Base-by-base conservation (phyloP, 192 early-diverging fungal species). In the Coemansia sp. region DNA sequence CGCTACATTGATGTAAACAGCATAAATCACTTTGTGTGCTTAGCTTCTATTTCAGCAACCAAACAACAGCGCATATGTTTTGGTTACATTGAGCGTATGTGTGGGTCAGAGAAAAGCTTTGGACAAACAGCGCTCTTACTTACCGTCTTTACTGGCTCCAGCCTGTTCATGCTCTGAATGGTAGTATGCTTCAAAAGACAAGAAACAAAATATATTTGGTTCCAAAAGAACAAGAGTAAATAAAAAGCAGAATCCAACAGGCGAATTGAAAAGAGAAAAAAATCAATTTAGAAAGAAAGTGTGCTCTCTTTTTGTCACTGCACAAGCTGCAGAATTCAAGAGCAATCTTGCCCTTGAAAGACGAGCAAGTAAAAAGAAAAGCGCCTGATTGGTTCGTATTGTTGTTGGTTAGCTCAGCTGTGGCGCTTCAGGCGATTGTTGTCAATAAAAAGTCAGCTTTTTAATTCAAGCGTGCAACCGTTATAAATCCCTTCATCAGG, bases 401-500 rank as follows among this genome's bases (percentile, higher is more conserved):
- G 39, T 40, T 42, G 58, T 31, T 5, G 23, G 12, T 49, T 49
- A 25, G n/a, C 4, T 10, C 3, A 13, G 40, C 40, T 42, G 40
- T 42, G 40, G 40, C 40, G 40, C 40, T 13, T 13, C 40, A 15
- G 15, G 7, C 34, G 40, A 42, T 42, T 42, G 40, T 42, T 42
- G 40, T 42, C 12, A 10, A 15, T 13, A 51, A 51, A 28, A 56
- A 33, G 7, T 64, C 37, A 55, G 25, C 51, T 10, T 2, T 39
- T 39, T 16, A 78, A 56, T 45, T 74, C 77, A 2, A 79, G 40
- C 4, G 56, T 66, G 63, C 72, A 80, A 6, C 78, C 78, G 18
- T 80, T 80, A 37, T 56, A 74, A 10, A 80, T 56, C 6, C 28
- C 35, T 0, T 7, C 7, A 25, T 25, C 48, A 0, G 62, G 25